Evolutionary conservation across 1,284 basidiomycete species (phyloP), one percentile per base, ranked within the genome.

Genomic region (Ustilago vetiveriae): DNA sequence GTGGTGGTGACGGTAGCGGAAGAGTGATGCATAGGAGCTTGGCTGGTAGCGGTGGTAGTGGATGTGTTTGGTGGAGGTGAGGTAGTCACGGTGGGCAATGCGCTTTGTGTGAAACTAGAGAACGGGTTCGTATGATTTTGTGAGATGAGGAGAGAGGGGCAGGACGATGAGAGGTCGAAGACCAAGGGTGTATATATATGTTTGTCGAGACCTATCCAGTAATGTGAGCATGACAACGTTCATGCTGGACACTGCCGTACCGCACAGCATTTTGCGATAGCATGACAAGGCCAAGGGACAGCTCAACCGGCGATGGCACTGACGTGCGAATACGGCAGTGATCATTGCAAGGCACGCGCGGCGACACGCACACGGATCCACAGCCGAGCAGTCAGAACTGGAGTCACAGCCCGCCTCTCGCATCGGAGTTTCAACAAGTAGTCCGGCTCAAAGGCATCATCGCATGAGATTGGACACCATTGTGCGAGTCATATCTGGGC

Each of bases 11-110:
- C n/a, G 37, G 38, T 29, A 16, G 19, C 16, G 38, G 42, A 10
- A 16, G 39, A 21, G 44, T 16, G 22, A 46, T 30, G 19, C 50
- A 48, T 53, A 17, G n/a, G 22, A 29, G 43, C 43, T 37, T 37
- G 36, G 16, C 23, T 23, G 37, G 21, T 27, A n/a, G n/a, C n/a
- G 19, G 30, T 51, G 32, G 17, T 17, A 17, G 45, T 48, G 41
- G 46, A 29, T 8, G 37, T 35, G 23, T 14, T 35, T 8, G 32
- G 6, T 35, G 10, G 17, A 35, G 10, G 9, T 30, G 29, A 30
- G 33, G 33, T 35, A 16, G 16, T 35, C 33, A 35, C 33, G 24
- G 10, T 35, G 50, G 21, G 35, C 13, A 29, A 11, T 35, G 14
- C 29, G n/a, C n/a, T n/a, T n/a, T n/a, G n/a, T n/a, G n/a, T n/a